These are phyloP conservation scores for Acacia confusa DNA, from an alignment of 306 rosid genomes.

Conservation along the genomic window DNA sequence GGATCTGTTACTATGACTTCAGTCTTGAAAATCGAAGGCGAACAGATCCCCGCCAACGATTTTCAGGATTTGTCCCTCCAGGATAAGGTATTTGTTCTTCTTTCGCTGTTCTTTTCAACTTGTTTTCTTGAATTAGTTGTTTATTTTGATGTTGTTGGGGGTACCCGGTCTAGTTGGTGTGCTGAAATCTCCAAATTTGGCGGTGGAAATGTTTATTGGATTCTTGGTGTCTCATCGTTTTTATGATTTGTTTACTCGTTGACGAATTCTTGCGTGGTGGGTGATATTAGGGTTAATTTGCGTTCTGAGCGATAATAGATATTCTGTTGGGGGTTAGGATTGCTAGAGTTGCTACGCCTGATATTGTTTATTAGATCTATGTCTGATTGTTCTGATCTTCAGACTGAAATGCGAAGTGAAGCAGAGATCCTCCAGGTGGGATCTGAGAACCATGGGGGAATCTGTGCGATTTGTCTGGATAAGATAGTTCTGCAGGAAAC, in stretches of 20 bases:
- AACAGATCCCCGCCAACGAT: slow-evolving; percentile 13
- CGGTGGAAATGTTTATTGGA: not conserved
- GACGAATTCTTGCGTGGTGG: not conserved
- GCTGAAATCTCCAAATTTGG: not conserved
- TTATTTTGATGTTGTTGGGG: not conserved
- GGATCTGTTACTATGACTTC: slow-evolving; percentile 41
- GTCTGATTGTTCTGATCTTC: slow-evolving; percentile 28
- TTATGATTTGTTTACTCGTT: not conserved
- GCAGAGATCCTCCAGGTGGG: slow-evolving; percentile 32
- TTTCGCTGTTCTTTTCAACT: not conserved
- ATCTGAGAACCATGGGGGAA: slow-evolving; percentile 52
- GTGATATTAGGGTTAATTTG: not conserved
- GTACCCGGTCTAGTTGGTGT: not conserved
- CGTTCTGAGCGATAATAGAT: not conserved
- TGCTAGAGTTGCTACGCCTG: not conserved
- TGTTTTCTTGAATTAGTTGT: not conserved
- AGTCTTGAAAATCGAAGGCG: slow-evolving; percentile 28
- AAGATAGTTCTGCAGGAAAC: slow-evolving; percentile 72
- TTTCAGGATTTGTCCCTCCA: slow-evolving; percentile 18
- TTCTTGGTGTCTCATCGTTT: not conserved
- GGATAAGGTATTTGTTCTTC: slow-evolving; percentile 39
- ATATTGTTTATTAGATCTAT: slow-evolving; percentile 5
- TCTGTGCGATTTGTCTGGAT: slow-evolving; percentile 65
- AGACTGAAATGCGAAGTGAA: slow-evolving; percentile 45
- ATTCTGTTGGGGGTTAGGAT: not conserved